A percentile compares a stretch with the other conserved stretches of the same genome.
phyloP scores from a whole-genome alignment of 768 basidiomycete species.

The Boletus rubropictus region DNA sequence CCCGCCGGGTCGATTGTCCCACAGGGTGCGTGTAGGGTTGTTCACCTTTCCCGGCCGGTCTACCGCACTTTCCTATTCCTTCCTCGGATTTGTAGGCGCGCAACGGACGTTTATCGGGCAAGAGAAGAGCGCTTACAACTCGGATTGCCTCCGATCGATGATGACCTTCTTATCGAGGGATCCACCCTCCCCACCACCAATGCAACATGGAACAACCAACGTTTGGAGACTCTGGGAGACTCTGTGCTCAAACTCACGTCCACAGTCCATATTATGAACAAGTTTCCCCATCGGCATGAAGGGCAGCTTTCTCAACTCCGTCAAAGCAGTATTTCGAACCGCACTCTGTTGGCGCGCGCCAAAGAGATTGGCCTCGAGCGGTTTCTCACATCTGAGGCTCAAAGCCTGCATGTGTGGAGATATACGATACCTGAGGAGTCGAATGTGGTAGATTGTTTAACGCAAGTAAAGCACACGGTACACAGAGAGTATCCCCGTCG shows the following conservation, averaged over 20 bases:
- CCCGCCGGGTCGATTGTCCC: constrained; percentile 35
- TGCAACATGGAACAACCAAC: constrained; percentile 73
- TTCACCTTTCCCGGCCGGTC: constrained; percentile 47
- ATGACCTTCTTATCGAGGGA: constrained; percentile 61
- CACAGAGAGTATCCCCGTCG: constrained; percentile 53
- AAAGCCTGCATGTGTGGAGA: constrained; percentile 53
- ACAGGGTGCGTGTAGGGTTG: constrained; percentile 45
- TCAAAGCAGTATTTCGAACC: constrained; percentile 62
- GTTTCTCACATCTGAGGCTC: constrained; percentile 57
- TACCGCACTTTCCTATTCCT: constrained; percentile 50
- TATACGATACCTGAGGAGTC: constrained; percentile 40
- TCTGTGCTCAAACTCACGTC: constrained; percentile 72
- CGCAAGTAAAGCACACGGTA: constrained; percentile 28
- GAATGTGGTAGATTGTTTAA: constrained; percentile 29
- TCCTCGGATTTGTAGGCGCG: constrained; percentile 60
- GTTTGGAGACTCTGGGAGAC: constrained; percentile 84
- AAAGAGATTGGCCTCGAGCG: constrained; percentile 56
- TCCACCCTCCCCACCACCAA: constrained; percentile 65
- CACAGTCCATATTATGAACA: constrained; percentile 72
- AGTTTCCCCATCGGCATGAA: constrained; percentile 73
- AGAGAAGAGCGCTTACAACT: constrained; percentile 47
- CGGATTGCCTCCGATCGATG: constrained; percentile 53
- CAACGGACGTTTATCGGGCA: constrained; percentile 62
- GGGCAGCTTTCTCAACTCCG: constrained; percentile 71
- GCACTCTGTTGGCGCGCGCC: constrained; percentile 61